phyloP scores from a whole-genome alignment of 2,329 filamentous ascomycete genomes.

The Macrophomina tecta region DNA sequence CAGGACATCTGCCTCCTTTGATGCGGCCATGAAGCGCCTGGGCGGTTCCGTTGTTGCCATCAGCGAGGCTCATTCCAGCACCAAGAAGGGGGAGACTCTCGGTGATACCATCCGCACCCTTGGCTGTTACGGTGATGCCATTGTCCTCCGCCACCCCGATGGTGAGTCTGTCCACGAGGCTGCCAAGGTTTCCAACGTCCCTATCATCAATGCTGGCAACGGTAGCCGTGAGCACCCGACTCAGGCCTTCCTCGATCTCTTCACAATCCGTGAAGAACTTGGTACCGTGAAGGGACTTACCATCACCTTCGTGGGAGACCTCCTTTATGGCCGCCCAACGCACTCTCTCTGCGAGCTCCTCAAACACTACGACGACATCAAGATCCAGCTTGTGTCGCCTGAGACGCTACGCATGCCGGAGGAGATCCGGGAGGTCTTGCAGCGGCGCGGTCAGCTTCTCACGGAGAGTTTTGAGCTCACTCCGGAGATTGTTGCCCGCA shows the following conservation, averaged over 20 bases:
- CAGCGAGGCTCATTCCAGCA: conserved; percentile 82
- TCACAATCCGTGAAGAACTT: conserved; percentile 96
- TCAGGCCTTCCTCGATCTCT: conserved; percentile 95
- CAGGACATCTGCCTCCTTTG: conserved; percentile 92
- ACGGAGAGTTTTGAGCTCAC: conserved; percentile 80
- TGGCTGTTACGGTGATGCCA: conserved; percentile 90
- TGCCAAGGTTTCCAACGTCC: conserved; percentile 84
- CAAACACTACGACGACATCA: conserved; percentile 86
- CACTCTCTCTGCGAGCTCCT: conserved; percentile 95
- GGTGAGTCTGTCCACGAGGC: conserved; percentile 81
- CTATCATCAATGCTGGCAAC: conserved; percentile 96
- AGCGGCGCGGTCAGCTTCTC: conserved; percentile 76
- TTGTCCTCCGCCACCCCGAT: conserved; percentile 93
- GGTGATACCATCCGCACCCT: conserved; percentile 94
- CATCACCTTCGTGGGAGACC: conserved; percentile 93
- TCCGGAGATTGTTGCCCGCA: conserved; percentile 81
- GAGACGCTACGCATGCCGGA: conserved; percentile 76
- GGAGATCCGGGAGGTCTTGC: conserved; percentile 74
- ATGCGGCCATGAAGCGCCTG: conserved; percentile 97
- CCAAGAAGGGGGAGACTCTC: conserved; percentile 91
- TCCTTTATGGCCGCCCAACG: conserved; percentile 90
- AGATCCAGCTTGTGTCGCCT: conserved; percentile 89
- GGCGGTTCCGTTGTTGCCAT: conserved; percentile 86
- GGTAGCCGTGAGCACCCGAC: conserved; percentile 96
- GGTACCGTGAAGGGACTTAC: conserved; percentile 94